phyloP scores from a whole-genome alignment of 2,329 filamentous ascomycete species.

The Diaporthe vaccinii region DNA sequence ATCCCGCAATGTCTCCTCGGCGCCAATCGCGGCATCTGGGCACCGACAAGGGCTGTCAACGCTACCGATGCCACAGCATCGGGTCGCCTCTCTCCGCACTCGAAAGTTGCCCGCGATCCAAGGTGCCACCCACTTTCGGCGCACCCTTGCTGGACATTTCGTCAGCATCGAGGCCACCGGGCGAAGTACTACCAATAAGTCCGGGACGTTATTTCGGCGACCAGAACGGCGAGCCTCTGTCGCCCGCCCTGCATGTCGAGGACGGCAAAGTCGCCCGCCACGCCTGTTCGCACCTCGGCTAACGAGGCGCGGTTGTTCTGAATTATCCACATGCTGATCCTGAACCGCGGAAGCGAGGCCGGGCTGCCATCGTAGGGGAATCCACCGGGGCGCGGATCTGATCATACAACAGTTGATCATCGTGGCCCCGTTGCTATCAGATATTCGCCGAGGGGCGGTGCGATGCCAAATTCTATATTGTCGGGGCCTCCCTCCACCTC shows the following conservation, averaged over 20 bases:
- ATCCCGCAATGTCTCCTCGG: constrained; percentile 26
- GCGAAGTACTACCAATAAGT: background rate
- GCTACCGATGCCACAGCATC: constrained; percentile 35
- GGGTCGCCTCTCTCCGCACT: constrained; percentile 31
- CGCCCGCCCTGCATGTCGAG: background rate
- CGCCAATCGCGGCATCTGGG: constrained; percentile 28
- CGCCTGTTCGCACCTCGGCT: background rate
- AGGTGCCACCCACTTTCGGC: constrained; percentile 20
- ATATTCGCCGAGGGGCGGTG: constrained; percentile 30
- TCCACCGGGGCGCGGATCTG: constrained; percentile 19
- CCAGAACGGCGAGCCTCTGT: background rate
- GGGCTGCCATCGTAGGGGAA: constrained; percentile 3
- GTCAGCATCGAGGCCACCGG: constrained; percentile 3
- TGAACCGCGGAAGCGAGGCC: constrained; percentile 24
- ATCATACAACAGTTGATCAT: constrained; percentile 6
- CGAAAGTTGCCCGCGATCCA: constrained; percentile 22
- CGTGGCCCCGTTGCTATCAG: constrained; percentile 8
- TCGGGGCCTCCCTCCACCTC: constrained; percentile 24
- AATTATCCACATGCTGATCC: constrained; percentile 17
- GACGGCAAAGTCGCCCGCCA: background rate
- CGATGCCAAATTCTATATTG: constrained; percentile 36
- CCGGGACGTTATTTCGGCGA: constrained; percentile 16
- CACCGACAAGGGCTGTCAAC: constrained; percentile 24
- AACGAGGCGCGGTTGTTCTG: constrained; percentile 9
- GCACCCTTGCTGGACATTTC: constrained; percentile 14